phyloP scores from a whole-genome alignment of 2,329 filamentous ascomycete species.

The Fusarium hainanense region DNA sequence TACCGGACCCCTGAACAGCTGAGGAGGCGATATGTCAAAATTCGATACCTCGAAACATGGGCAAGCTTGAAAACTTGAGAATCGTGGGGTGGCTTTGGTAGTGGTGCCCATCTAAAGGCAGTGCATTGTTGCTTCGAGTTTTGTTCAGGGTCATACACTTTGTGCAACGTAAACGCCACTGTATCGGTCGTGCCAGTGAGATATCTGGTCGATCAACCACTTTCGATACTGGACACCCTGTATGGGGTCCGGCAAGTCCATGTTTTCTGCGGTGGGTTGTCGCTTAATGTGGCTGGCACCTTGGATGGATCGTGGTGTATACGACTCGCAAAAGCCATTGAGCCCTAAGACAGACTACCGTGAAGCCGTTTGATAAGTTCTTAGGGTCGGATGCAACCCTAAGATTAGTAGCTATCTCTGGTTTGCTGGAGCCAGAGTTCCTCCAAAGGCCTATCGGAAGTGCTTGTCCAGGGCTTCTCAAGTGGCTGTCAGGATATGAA shows the following conservation, averaged over 20 bases:
- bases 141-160: background rate
- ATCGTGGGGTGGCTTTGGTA: background rate
- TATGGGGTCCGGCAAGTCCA: background rate
- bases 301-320: slow-evolving; percentile 4
- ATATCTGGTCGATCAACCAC: background rate
- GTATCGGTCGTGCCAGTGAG: background rate
- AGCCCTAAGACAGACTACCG: slow-evolving; percentile 2
- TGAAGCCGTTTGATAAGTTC: background rate
- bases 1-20: slow-evolving; percentile 26
- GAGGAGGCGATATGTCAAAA: slow-evolving; percentile 22
- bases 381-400: background rate
- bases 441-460: background rate
- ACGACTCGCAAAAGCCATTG: background rate
- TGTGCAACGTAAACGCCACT: slow-evolving; percentile 12
- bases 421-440: background rate
- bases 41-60: background rate
- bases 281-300: background rate
- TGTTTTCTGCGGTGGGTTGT: slow-evolving; percentile 2
- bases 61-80: background rate
- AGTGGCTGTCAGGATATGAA: background rate
- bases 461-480: background rate
- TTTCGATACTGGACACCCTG: background rate
- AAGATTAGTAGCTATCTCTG: background rate
- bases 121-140: slow-evolving; percentile 9
- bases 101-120: slow-evolving; percentile 1